Evolutionary conservation across 331 rosid species (phyloP).

Genomic region (Malus hybrid): DNA sequence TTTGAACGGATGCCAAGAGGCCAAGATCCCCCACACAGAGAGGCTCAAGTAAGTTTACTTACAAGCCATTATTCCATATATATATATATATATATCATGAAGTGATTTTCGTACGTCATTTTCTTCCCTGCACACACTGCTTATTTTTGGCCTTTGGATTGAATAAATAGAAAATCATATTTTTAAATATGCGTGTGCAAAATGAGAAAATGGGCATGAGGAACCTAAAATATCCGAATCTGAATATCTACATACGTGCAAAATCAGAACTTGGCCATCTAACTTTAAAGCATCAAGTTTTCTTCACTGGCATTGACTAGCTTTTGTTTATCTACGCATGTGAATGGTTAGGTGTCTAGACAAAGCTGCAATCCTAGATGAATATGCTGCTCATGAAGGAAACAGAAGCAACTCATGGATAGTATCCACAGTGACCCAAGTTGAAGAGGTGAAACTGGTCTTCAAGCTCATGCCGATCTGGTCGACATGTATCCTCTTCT

Average conservation of each 20-base stretch:
- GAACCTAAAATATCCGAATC: neutral
- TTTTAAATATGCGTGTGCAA: neutral
- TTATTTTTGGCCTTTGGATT: too few species aligned
- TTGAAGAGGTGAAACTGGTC: constrained; percentile 92
- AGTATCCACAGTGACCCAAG: constrained; percentile 66
- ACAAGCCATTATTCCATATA: neutral
- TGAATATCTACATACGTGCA: too few species aligned
- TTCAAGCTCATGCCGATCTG: constrained; percentile 77
- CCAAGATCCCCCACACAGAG: constrained; percentile 55
- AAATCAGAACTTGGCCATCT: too few species aligned
- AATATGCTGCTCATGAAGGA: constrained; percentile 26
- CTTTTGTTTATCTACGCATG: neutral
- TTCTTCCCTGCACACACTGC: neutral
- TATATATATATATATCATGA: neutral
- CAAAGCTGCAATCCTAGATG: constrained; percentile 84
- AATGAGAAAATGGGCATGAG: neutral
- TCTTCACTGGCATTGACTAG: neutral
- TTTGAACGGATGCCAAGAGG: constrained; percentile 54
- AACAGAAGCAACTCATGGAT: constrained; percentile 49
- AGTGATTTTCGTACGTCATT: neutral
- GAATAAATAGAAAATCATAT: neutral
- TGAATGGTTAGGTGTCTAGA: constrained; percentile 59
- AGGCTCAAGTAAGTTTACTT: constrained; percentile 44
- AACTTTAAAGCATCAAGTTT: neutral
- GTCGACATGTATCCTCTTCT: constrained; percentile 94